Evolutionary conservation across 805 yeast species (phyloP).

Genomic region (Kluyveromyces lactis): DNA sequence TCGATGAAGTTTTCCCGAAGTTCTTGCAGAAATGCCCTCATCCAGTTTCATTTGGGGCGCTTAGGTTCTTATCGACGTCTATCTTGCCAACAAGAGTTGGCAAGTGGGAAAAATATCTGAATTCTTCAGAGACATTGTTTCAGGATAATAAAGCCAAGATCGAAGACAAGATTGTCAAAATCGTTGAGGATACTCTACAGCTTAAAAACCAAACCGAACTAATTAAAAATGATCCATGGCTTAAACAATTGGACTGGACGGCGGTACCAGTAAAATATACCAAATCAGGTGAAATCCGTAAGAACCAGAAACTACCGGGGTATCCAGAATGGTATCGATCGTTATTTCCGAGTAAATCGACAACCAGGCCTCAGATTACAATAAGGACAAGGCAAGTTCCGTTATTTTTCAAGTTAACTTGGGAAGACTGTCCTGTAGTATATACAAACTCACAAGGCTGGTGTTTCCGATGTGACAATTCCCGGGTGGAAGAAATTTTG

Average conservation of each 20-base stretch:
- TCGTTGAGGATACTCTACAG: constrained; percentile 53
- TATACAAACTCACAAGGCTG: constrained; percentile 83
- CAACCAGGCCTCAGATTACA: constrained; percentile 47
- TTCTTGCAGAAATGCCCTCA: constrained; percentile 73
- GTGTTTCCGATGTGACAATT: constrained; percentile 60
- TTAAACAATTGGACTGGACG: constrained; percentile 84
- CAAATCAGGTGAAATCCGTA: constrained; percentile 59
- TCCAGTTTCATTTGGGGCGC: constrained; percentile 88
- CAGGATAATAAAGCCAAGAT: constrained; percentile 50
- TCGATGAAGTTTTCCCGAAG: constrained; percentile 57
- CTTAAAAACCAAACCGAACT: constrained; percentile 35
- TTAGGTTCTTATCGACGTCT: constrained; percentile 62
- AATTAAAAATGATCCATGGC: constrained; percentile 74
- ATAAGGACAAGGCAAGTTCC: constrained; percentile 73
- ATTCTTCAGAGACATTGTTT: constrained; percentile 58
- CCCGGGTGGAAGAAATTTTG: constrained; percentile 24
- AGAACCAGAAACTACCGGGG: constrained; percentile 77
- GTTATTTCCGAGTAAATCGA: constrained; percentile 32
- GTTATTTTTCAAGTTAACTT: constrained; percentile 60
- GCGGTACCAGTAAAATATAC: constrained; percentile 50
- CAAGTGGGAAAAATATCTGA: constrained; percentile 66
- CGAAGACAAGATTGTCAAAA: constrained; percentile 44
- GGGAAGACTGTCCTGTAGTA: constrained; percentile 77
- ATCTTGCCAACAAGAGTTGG: constrained; percentile 66
- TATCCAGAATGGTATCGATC: constrained; percentile 90